phyloP scores from a whole-genome alignment of 129 eudicot genomes.

The Sambucus nigra region DNA sequence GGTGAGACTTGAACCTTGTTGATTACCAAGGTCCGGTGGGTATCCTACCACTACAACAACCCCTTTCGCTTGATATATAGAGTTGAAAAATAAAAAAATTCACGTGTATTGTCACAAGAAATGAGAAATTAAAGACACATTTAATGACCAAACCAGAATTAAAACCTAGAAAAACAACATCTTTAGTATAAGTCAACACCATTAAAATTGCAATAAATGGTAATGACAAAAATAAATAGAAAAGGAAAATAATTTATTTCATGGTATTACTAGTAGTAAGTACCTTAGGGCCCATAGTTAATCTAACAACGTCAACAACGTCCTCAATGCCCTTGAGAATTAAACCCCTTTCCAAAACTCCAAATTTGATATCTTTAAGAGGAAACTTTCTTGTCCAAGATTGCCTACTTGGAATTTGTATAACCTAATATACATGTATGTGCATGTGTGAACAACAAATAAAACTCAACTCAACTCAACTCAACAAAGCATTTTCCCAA shows the following conservation, averaged over 20 bases:
- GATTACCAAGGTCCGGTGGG: too few relatives aligned
- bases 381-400: constrained; percentile 69
- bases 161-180: background rate
- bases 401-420: constrained; percentile 55
- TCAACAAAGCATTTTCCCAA: too few relatives aligned
- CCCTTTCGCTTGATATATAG: too few relatives aligned
- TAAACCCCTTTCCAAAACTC: constrained; percentile 67
- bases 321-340: constrained; percentile 87
- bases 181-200: background rate
- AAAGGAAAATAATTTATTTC: background rate
- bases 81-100: too few relatives aligned
- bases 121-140: too few relatives aligned
- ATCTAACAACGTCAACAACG: constrained; percentile 89
- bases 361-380: constrained; percentile 78
- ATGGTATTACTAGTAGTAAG: background rate
- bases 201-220: too few relatives aligned
- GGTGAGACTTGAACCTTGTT: too few relatives aligned
- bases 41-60: too few relatives aligned
- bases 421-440: background rate
- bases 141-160: too few relatives aligned
- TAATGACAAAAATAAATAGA: background rate
- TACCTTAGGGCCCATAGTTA: constrained; percentile 94
- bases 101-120: too few relatives aligned
- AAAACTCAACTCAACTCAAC: too few relatives aligned
- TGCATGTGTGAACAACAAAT: background rate